These are phyloP conservation scores for Alternaria angustiovoidea DNA, from an alignment of 2,329 filamentous ascomycete genomes.

Conservation along the genomic window DNA sequence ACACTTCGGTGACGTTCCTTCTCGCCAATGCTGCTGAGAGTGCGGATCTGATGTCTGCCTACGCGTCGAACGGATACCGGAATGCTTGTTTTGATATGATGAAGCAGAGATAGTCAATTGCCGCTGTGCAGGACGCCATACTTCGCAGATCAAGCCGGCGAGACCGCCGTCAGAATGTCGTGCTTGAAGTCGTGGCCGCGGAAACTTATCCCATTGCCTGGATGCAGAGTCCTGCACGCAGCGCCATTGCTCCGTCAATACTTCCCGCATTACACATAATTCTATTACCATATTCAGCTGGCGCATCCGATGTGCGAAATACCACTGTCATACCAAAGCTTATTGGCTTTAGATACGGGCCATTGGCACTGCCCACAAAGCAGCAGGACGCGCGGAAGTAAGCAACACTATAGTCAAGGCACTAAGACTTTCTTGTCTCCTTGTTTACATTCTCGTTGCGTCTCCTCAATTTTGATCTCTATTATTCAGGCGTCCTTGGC, in stretches of 20 bases:
- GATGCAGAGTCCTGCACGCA: constrained; percentile 17
- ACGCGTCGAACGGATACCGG: constrained; percentile 13
- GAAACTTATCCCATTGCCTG: constrained; percentile 21
- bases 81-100: constrained; percentile 9
- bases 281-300: constrained; percentile 3
- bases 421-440: background rate
- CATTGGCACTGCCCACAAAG: background rate
- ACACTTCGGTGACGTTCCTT: constrained; percentile 24
- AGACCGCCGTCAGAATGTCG: constrained; percentile 18
- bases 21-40: constrained; percentile 20
- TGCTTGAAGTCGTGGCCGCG: constrained; percentile 21
- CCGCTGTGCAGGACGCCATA: constrained; percentile 20
- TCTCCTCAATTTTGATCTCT: background rate
- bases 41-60: constrained; percentile 26
- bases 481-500: background rate
- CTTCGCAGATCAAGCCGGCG: constrained; percentile 15
- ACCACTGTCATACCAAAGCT: constrained; percentile 6
- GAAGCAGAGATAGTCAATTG: constrained; percentile 17
- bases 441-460: background rate
- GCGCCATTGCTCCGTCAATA: constrained; percentile 31
- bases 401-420: background rate
- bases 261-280: constrained; percentile 21
- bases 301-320: constrained; percentile 4
- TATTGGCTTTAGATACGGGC: constrained; percentile 4
- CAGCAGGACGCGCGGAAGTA: background rate